Conservation (phyloP, 2,329 filamentous ascomycete species). For the Colletotrichum sp. region DNA sequence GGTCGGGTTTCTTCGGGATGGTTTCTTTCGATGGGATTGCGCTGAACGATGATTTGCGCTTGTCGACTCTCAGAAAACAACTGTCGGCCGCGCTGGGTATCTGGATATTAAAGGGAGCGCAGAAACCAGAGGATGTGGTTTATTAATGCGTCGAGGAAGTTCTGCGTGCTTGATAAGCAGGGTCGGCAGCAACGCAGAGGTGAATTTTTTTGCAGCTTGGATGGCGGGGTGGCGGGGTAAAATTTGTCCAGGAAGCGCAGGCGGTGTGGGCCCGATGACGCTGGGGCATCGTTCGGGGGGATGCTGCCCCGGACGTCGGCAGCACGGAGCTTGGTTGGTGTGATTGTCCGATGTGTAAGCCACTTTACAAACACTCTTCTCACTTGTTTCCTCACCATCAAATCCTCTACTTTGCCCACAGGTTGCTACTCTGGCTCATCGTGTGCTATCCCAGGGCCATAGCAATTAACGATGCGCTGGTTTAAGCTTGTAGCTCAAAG, state of each 20-base stretch:
- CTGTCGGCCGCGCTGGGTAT: not conserved
- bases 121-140: not conserved
- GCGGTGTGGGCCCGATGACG: constrained; percentile 2
- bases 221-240: constrained; percentile 22
- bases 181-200: not conserved
- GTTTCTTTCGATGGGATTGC: not conserved
- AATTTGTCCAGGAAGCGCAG: not conserved
- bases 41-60: not conserved
- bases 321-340: not conserved
- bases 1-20: not conserved
- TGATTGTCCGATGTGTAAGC: not conserved
- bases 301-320: not conserved
- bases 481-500: not conserved
- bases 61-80: not conserved
- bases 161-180: constrained; percentile 21
- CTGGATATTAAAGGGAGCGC: not conserved
- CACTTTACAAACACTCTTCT: no score
- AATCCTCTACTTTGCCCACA: no score
- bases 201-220: constrained; percentile 9
- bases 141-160: constrained; percentile 14
- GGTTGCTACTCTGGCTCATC: not conserved
- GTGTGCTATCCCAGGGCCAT: rapidly evolving
- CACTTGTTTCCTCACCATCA: not conserved
- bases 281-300: not conserved
- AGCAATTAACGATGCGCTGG: not conserved